A percentile compares a stretch with the other conserved stretches of the same genome.
These are phyloP conservation scores for Lasiosphaeria ovina DNA, from an alignment of 495 filamentous ascomycete species.

Conservation along the genomic window DNA sequence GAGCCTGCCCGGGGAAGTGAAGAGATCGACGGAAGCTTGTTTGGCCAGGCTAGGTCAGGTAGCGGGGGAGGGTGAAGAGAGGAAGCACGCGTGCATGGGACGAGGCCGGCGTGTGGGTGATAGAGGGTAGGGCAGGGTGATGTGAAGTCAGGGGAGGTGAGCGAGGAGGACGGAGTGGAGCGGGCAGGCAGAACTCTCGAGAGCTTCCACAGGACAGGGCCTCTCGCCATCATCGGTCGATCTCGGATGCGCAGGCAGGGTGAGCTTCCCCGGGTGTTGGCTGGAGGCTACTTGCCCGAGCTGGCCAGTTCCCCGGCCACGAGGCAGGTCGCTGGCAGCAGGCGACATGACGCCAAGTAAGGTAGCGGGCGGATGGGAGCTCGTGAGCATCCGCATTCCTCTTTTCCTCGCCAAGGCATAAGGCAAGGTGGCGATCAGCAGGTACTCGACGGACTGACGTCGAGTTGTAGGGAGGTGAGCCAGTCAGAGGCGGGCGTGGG, in stretches of 20 bases:
- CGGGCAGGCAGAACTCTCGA: neutral
- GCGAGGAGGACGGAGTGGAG: neutral
- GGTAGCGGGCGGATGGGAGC: neutral
- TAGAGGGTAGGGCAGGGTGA: neutral
- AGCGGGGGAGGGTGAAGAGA: slow-evolving; percentile 1
- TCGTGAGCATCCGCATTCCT: slow-evolving; percentile 4
- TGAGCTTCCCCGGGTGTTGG: slow-evolving; percentile 9
- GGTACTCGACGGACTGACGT: slow-evolving; percentile 14
- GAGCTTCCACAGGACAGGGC: neutral
- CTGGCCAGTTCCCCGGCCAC: neutral
- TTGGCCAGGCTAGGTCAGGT: slow-evolving; percentile 9
- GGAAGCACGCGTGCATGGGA: neutral
- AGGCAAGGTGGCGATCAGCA: slow-evolving; percentile 12
- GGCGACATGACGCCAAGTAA: slow-evolving; percentile 7
- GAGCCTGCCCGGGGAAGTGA: slow-evolving; percentile 7
- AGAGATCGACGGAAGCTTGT: slow-evolving; percentile 13
- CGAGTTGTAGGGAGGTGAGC: neutral
- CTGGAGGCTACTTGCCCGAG: neutral
- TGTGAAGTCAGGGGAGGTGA: neutral
- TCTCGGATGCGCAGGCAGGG: slow-evolving; percentile 4
- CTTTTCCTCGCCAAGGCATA: slow-evolving; percentile 16
- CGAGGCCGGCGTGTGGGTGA: neutral
- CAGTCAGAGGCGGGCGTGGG: slow-evolving; percentile 16
- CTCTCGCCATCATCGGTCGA: slow-evolving; percentile 14
- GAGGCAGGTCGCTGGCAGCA: neutral